phyloP scores from a whole-genome alignment of 1,139 yeast species.

The Lodderomyces parapsilosis region DNA sequence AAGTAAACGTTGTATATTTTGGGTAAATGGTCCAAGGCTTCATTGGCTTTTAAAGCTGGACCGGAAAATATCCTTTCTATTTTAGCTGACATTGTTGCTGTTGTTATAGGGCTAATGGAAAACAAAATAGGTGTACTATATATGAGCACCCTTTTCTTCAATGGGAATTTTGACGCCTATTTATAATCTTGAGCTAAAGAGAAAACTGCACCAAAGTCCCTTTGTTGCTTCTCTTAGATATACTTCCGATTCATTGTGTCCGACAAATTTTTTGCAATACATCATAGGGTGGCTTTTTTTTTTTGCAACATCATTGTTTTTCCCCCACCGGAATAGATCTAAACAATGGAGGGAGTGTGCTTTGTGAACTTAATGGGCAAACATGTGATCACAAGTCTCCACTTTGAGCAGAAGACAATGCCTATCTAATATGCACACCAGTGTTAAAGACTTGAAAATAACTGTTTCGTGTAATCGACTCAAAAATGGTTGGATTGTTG shows the following conservation, averaged over 20 bases:
- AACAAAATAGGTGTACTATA: too few species aligned
- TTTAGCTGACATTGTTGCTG: constrained; percentile 13
- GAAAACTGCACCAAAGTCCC: too few species aligned
- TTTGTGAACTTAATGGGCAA: not conserved
- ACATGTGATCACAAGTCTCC: not conserved
- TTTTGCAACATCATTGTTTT: too few species aligned
- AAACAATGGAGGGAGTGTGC: not conserved
- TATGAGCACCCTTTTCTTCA: too few species aligned
- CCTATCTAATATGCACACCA: not conserved
- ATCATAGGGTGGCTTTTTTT: too few species aligned
- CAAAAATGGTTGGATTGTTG: too few species aligned
- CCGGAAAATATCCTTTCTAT: constrained; percentile 17
- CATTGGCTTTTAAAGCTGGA: constrained; percentile 33
- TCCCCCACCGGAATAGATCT: not conserved
- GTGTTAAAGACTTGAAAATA: not conserved
- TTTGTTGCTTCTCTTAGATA: not conserved
- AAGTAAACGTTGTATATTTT: constrained; percentile 42
- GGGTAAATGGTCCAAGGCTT: constrained; percentile 38
- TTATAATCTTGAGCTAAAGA: too few species aligned
- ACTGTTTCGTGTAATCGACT: not conserved
- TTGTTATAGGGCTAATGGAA: too few species aligned
- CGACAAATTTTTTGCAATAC: too few species aligned
- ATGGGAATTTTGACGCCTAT: not conserved
- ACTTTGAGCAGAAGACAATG: not conserved
- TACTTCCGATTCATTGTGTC: not conserved